Evolutionary conservation across 2,329 filamentous ascomycete species (phyloP), one percentile per base, ranked within the genome.

Genomic region (Colletotrichum karsti): DNA sequence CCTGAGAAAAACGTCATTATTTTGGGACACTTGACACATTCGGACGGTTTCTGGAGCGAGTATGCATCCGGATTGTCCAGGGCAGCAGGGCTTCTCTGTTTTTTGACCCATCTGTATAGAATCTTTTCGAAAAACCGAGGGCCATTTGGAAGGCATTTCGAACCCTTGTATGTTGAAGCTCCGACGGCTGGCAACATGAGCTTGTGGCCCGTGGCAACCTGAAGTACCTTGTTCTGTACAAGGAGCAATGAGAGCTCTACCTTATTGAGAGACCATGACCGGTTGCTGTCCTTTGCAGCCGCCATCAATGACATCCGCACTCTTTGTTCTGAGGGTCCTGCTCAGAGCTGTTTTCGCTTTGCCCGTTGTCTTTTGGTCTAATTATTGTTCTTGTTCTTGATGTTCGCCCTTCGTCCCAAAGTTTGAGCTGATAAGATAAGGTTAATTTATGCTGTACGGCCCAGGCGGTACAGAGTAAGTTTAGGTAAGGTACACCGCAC

Each of bases 1-100:
- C 8, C 22, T 62, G 30, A 66, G 24, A 35, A 7, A 33, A 63
- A 66, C 58, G 58, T 66, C 63, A 55, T 55, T 26, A 46, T 64
- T 13, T 37, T 15, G 50, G 57, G 24, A 22, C 35, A 18, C 15
- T 24, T 8, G 15, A 28, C 46, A 18, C 7, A 28, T 20, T 33
- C 24, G 13, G 20, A 39, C 24, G 33, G 30, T 39, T 55, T 48
- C 51, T 55, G 22, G 13, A 26, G 48, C 26, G n/a, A n/a, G 33
- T 55, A 55, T 55, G 51, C 51, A 39, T 39, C 51, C 51, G 15
- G 51, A 33, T n/a, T 55, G 9, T 20, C 20, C 33, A 24, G 35
- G 4, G 42, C 15, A 10, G 12, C 33, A 24, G 35, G 4, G 42
- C 15, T 9, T 8, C 22, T 10, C 7, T 26, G 22, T 28, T 24